Base-by-base conservation (phyloP, 2,329 filamentous ascomycete species). In the Beauveria sp. region DNA sequence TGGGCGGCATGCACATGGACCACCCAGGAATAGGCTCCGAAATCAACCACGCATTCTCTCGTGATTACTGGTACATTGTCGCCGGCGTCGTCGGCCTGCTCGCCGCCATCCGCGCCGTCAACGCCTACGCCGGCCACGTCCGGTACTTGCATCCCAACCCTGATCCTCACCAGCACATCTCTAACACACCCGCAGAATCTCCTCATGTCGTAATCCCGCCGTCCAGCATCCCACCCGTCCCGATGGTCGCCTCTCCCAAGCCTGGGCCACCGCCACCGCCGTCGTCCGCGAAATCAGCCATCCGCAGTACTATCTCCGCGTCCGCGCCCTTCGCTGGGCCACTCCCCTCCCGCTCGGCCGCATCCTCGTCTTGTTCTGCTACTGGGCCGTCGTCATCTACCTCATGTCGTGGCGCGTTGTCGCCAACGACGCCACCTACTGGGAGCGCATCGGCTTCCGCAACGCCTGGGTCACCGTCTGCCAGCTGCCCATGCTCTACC, bases 381-480 rank as follows among this genome's bases (percentile, higher is more conserved):
- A 87, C 71, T 86, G 83, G 82, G 77, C 80, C 44, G 73, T 86
- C 62, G 73, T 87, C 54, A 73, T 82, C 61, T 83, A 80, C 70
- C 81, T 86, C 76, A 83, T 84, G 78, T 73, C 75, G 3, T 74
- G 76, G 63, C 73, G 74, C 24, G 79, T 78, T 54, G 70, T 84
- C 50, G 65, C 78, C 50, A 67, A 79, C 28, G 84, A 86, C 64
- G 77, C 75, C 47, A 80, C 80, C 65, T 86, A 79, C 69, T 85
- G 79, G 76, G 86, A 89, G 70, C 83, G 84, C 63, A 82, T 88
- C 61, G 86, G 83, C 6, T 89, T 84, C 69, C 83, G 86, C 61
- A 86, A 86, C 65, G 86, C 84, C 20, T 89, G 86, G 86, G 78
- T 88, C 28, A 81, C 83, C 10, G 74, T 87, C 51, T 84, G 80